A percentile compares a stretch with the other conserved stretches of the same genome.
Conservation (phyloP, 208 protist genomes). For the Acanthamoeba sp. region DNA sequence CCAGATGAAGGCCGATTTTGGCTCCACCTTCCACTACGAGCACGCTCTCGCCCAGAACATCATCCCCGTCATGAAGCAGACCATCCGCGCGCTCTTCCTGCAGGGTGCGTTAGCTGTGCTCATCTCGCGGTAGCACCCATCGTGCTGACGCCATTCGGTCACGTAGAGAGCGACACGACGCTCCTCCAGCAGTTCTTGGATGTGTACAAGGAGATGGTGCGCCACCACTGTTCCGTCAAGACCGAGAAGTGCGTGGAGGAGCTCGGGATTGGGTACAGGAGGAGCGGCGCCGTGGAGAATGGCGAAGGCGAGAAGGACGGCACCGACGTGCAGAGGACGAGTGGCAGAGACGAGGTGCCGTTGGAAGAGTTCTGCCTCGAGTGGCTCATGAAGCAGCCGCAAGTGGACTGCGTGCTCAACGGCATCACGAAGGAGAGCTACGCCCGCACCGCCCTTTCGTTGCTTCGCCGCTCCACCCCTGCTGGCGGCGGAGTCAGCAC, state of each 20-base stretch:
- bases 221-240: not conserved
- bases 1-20: conserved; percentile 37
- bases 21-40: conserved; percentile 61
- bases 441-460: not conserved
- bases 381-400: conserved; percentile 44
- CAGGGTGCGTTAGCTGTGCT: not conserved
- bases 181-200: conserved; percentile 39
- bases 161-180: conserved; percentile 11
- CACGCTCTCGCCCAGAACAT: conserved; percentile 57
- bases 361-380: conserved; percentile 28
- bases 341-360: not conserved
- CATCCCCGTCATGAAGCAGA: conserved; percentile 30
- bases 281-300: not conserved
- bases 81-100: conserved; percentile 48
- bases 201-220: conserved; percentile 45
- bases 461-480: not conserved
- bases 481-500: not conserved
- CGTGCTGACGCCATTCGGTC: not conserved
- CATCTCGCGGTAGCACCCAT: not conserved
- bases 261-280: conserved; percentile 21
- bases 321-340: not conserved
- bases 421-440: conserved; percentile 44
- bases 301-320: not conserved
- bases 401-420: conserved; percentile 55
- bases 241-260: conserved; percentile 42